phyloP scores from a whole-genome alignment of 2,329 filamentous ascomycete species.

The Sarocladiaceae sp. region DNA sequence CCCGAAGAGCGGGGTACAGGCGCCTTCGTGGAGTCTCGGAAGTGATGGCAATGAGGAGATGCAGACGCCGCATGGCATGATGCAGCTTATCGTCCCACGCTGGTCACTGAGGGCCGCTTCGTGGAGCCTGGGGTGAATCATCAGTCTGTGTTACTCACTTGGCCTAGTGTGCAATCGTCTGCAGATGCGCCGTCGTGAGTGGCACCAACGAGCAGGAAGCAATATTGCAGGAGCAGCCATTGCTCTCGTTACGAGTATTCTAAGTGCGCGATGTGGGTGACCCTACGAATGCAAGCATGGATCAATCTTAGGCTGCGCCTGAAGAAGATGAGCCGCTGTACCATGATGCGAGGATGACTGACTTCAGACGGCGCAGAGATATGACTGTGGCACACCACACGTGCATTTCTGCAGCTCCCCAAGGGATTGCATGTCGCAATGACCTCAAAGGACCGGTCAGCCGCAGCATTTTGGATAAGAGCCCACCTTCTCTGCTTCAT shows the following conservation, averaged over 20 bases:
- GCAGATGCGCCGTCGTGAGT: no score
- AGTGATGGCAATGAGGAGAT: not conserved
- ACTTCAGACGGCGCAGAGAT: not conserved
- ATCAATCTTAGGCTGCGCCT: no score
- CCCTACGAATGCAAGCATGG: no score
- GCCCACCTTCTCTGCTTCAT: not conserved
- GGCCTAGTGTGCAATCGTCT: no score
- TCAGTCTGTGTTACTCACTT: no score
- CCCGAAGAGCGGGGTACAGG: conserved; percentile 3
- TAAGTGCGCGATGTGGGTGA: no score
- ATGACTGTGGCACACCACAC: not conserved
- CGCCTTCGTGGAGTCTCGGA: not conserved
- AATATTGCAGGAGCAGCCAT: no score
- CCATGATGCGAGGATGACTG: conserved; percentile 1
- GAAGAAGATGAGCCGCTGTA: not conserved
- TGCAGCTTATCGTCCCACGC: conserved; percentile 9
- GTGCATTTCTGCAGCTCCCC: not conserved
- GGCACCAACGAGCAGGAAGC: no score
- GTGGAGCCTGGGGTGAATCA: not conserved
- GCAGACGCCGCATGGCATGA: conserved; percentile 3
- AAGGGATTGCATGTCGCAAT: not conserved
- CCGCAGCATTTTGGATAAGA: not conserved
- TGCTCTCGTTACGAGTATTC: no score
- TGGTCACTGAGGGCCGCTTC: not conserved
- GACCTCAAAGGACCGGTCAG: conserved; percentile 2